Percentiles rank a stretch among this genome's conserved stretches.
phyloP scores from a whole-genome alignment of 1,284 basidiomycete genomes.

The Ceraceosorus bombacis region DNA sequence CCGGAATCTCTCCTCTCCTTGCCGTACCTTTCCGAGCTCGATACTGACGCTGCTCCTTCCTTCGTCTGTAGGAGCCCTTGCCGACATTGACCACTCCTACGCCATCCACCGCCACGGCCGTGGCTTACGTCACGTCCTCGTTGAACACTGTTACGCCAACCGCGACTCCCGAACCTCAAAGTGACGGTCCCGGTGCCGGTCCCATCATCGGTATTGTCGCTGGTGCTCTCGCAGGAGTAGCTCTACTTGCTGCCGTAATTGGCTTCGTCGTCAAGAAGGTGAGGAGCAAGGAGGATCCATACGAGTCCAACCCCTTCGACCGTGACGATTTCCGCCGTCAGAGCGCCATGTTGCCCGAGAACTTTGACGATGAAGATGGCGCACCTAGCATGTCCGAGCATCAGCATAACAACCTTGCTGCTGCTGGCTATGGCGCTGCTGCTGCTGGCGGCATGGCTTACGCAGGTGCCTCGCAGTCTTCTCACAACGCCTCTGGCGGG shows the following conservation, averaged over 20 bases:
- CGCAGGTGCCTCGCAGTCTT: neutral
- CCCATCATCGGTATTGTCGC: constrained; percentile 49
- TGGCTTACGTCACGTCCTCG: constrained; percentile 24
- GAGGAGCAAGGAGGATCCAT: constrained; percentile 39
- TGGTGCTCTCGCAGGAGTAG: constrained; percentile 45
- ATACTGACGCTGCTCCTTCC: constrained; percentile 10
- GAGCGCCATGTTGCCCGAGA: constrained; percentile 45
- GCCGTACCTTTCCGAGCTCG: neutral
- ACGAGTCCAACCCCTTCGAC: constrained; percentile 47
- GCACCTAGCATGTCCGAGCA: constrained; percentile 30
- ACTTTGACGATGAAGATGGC: constrained; percentile 38
- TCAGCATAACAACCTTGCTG: constrained; percentile 13
- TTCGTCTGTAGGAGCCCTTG: neutral
- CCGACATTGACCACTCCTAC: neutral
- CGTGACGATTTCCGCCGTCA: constrained; percentile 45
- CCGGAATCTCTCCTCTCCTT: constrained; percentile 13
- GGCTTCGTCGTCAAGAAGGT: constrained; percentile 46
- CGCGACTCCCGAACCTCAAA: constrained; percentile 17
- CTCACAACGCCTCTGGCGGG: constrained; percentile 37
- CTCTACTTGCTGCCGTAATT: constrained; percentile 42
- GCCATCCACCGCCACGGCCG: constrained; percentile 21
- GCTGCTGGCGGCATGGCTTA: constrained; percentile 10
- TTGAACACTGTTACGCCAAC: constrained; percentile 17
- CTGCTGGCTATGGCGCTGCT: constrained; percentile 18
- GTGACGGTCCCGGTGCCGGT: constrained; percentile 27